These are phyloP conservation scores for Chalaropsis thielavioides DNA, from an alignment of 2,329 filamentous ascomycete species.

Conservation along the genomic window DNA sequence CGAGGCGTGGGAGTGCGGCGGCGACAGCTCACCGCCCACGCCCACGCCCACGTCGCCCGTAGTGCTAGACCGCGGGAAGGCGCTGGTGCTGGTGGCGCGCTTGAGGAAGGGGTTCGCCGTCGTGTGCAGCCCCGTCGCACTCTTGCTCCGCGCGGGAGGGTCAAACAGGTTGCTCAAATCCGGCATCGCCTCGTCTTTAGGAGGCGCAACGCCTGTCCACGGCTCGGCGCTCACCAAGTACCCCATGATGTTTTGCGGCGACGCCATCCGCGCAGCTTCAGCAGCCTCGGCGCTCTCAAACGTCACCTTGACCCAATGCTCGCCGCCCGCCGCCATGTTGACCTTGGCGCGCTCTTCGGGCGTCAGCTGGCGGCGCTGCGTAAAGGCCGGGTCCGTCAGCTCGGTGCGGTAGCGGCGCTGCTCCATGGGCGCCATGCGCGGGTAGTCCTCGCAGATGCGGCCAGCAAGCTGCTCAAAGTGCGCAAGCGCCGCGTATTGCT, in stretches of 20 bases:
- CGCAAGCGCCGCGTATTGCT: conserved; percentile 75
- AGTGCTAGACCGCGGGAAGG: conserved; percentile 1
- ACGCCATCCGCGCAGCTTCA: conserved; percentile 52
- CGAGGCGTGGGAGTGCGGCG: neutral
- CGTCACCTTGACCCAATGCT: conserved; percentile 84
- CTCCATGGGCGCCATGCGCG: conserved; percentile 62
- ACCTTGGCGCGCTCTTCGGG: conserved; percentile 63
- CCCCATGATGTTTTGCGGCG: conserved; percentile 57
- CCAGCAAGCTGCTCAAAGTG: conserved; percentile 82
- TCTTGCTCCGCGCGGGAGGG: conserved; percentile 3
- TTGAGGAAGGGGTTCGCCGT: conserved; percentile 10
- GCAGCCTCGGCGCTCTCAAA: conserved; percentile 62
- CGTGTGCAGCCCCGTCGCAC: neutral
- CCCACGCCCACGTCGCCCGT: neutral
- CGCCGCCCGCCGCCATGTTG: conserved; percentile 66
- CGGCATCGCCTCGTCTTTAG: conserved; percentile 48
- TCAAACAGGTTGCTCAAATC: conserved; percentile 27
- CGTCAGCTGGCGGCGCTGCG: conserved; percentile 50
- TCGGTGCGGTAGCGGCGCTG: conserved; percentile 59
- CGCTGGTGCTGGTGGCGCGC: neutral
- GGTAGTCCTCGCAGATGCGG: conserved; percentile 82
- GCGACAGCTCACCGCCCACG: neutral
- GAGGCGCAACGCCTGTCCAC: conserved; percentile 50
- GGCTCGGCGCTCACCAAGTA: conserved; percentile 56
- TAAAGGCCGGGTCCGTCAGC: conserved; percentile 56